Evolutionary conservation across 176 grass and related monocot species (phyloP).

Genomic region (Neostapfia colusana): DNA sequence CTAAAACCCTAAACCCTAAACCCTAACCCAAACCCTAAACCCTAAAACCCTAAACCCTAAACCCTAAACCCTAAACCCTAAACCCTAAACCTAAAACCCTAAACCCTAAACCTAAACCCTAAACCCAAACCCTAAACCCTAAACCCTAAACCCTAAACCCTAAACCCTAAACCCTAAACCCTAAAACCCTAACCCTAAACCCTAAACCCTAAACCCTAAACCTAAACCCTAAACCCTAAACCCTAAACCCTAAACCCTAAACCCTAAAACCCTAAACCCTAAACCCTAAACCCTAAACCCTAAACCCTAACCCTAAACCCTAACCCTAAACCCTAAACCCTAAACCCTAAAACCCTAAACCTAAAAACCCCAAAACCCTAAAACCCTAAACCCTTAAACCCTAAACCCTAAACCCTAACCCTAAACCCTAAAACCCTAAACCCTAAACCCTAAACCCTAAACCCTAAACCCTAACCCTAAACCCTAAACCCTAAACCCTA

Average conservation of each 20-base stretch:
- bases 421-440: constrained; percentile 16
- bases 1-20: background rate
- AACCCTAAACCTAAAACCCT: constrained; percentile 3
- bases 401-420: background rate
- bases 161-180: background rate
- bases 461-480: background rate
- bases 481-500: background rate
- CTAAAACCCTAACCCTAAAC: background rate
- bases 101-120: background rate
- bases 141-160: background rate
- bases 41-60: constrained; percentile 5
- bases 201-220: background rate
- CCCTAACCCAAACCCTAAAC: constrained; percentile 1
- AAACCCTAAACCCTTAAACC: background rate
- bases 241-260: constrained; percentile 2
- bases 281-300: constrained; percentile 4
- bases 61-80: background rate
- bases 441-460: constrained; percentile 6
- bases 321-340: background rate
- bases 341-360: background rate
- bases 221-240: constrained; percentile 33
- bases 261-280: background rate
- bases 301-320: constrained; percentile 2
- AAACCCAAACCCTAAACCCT: background rate
- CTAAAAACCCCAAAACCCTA: background rate